Conservation (phyloP, 768 basidiomycete species). For the Lyophyllum decastes region DNA sequence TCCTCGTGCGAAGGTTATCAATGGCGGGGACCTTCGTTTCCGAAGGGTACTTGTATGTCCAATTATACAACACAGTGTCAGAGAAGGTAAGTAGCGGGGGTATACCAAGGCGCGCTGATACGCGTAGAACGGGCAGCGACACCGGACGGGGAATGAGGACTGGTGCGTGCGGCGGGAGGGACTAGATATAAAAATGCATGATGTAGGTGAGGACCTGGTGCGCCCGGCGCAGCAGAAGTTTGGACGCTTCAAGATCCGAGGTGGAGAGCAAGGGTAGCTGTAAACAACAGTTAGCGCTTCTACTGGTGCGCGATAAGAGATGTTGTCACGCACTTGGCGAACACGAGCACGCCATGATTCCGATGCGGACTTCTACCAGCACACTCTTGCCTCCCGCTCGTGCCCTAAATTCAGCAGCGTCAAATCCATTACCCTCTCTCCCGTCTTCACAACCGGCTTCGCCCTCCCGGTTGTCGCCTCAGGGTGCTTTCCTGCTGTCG, state of each 20-base stretch:
- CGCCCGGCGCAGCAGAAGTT: slow-evolving; percentile 64
- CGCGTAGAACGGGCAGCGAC: slow-evolving; percentile 72
- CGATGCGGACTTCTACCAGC: slow-evolving; percentile 25
- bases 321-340: slow-evolving; percentile 34
- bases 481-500: slow-evolving; percentile 15
- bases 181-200: slow-evolving; percentile 79
- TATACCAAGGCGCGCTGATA: slow-evolving; percentile 70
- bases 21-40: slow-evolving; percentile 43
- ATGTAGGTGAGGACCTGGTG: slow-evolving; percentile 75
- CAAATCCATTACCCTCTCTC: slow-evolving; percentile 15
- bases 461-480: slow-evolving; percentile 8
- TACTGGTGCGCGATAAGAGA: not conserved
- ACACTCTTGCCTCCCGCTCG: not conserved
- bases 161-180: slow-evolving; percentile 47
- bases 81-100: slow-evolving; percentile 91
- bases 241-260: slow-evolving; percentile 45
- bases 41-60: slow-evolving; percentile 43
- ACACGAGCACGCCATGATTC: slow-evolving; percentile 49
- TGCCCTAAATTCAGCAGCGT: slow-evolving; percentile 13
- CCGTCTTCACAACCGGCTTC: slow-evolving; percentile 11
- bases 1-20: slow-evolving; percentile 63
- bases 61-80: slow-evolving; percentile 91
- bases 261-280: slow-evolving; percentile 59
- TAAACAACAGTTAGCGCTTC: not conserved
- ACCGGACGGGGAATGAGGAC: slow-evolving; percentile 71